phyloP scores from a whole-genome alignment of 2,329 filamentous ascomycete genomes.

The Trichoderma guizhouense region DNA sequence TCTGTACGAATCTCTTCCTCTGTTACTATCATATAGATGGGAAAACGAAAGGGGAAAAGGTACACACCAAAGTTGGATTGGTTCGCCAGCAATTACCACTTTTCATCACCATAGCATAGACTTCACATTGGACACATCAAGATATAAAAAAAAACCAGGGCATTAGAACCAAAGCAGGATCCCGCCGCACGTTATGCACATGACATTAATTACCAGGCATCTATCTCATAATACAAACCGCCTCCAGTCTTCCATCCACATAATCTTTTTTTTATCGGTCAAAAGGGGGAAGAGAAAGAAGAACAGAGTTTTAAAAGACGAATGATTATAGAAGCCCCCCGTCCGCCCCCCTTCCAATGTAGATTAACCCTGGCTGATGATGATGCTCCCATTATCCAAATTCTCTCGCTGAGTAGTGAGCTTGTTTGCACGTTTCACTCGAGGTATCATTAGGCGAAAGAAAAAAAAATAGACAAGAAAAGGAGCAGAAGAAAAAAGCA shows the following conservation, averaged over 20 bases:
- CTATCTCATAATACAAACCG: background rate
- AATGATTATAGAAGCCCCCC: background rate
- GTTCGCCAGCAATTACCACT: background rate
- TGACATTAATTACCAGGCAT: background rate
- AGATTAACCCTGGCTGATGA: background rate
- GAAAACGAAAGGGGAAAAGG: background rate
- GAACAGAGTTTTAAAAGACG: background rate
- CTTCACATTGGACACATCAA: background rate
- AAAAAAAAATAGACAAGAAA: background rate
- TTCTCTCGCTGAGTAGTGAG: slow-evolving; percentile 3
- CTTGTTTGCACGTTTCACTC: slow-evolving; percentile 3
- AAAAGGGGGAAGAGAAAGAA: background rate
- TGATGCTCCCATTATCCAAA: slow-evolving; percentile 8
- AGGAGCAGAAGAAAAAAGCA: background rate
- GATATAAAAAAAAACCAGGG: background rate
- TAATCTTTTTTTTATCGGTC: background rate
- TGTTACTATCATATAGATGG: background rate
- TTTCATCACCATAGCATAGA: background rate
- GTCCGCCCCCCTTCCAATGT: background rate
- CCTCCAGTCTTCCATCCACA: background rate
- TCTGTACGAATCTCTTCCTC: background rate
- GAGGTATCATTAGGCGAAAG: slow-evolving; percentile 31
- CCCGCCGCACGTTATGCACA: background rate
- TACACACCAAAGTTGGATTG: background rate
- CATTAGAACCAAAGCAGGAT: background rate